Conservation (phyloP, 257 asterid genomes). For the Solanum neorickii region DNA sequence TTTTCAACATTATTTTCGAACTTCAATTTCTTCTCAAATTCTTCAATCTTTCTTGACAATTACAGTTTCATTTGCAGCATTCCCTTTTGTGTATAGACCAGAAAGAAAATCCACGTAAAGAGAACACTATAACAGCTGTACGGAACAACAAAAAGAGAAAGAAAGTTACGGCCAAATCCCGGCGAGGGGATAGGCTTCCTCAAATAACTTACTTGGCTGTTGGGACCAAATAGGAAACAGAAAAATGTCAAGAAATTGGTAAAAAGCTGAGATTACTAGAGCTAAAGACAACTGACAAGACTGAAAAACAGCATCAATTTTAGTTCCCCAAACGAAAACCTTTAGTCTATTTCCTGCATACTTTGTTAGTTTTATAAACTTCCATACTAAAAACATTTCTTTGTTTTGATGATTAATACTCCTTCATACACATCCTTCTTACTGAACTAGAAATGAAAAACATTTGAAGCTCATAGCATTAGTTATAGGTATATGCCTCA, state of each 20-base stretch:
- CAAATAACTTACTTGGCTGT: neutral
- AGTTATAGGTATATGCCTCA: neutral
- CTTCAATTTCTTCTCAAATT: neutral
- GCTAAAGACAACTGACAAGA: neutral
- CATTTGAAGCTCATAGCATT: neutral
- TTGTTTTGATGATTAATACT: neutral
- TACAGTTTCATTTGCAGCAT: neutral
- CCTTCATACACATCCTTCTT: neutral
- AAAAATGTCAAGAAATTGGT: neutral
- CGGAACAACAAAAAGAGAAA: neutral
- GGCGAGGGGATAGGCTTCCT: neutral
- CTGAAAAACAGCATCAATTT: neutral
- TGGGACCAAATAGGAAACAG: neutral
- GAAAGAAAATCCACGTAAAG: neutral
- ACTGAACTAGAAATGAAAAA: neutral
- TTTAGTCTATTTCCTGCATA: neutral
- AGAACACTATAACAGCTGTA: neutral
- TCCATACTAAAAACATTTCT: neutral
- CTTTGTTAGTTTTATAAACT: neutral
- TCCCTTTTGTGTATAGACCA: neutral
- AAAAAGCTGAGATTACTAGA: neutral
- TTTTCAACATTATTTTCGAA: neutral
- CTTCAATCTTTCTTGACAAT: neutral
- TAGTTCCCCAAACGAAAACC: neutral
- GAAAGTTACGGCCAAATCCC: neutral